Conservation (phyloP, 345 rosid genomes). For the Lepidium aucheri region DNA sequence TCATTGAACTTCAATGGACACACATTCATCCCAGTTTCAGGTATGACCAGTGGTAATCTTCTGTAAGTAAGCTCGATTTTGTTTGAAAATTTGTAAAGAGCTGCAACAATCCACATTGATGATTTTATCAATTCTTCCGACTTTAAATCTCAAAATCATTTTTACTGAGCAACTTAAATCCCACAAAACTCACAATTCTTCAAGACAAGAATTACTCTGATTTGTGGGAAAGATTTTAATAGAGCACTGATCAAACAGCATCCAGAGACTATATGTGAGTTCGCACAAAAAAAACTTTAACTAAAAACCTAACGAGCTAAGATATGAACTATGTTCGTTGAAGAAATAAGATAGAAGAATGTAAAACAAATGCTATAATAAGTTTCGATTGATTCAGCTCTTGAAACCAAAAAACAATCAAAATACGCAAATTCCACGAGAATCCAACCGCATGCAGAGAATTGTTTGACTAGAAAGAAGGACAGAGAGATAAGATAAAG, state of each 20-base stretch:
- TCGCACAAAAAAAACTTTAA: not conserved
- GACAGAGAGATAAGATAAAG: not conserved
- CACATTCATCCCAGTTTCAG: constrained; percentile 54
- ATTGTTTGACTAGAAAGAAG: not conserved
- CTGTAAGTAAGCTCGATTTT: constrained; percentile 51
- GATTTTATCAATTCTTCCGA: not conserved
- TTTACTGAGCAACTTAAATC: not conserved
- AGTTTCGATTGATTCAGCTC: not conserved
- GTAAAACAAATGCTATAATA: not conserved
- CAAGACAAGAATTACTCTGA: not conserved
- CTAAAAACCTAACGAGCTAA: not conserved
- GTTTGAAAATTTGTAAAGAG: constrained; percentile 38
- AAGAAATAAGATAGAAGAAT: not conserved
- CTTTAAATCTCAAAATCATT: too few species aligned
- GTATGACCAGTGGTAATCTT: constrained; percentile 43
- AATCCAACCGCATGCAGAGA: constrained; percentile 10
- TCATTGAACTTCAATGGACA: constrained; percentile 76
- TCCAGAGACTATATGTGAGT: not conserved
- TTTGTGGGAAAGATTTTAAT: not conserved
- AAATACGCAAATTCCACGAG: not conserved
- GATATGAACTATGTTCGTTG: not conserved
- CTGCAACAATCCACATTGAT: constrained; percentile 29
- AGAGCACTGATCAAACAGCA: not conserved
- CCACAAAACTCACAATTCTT: not conserved
- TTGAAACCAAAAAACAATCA: not conserved